These are phyloP conservation scores for Mycena polygramma DNA, from an alignment of 768 basidiomycete species.

Conservation along the genomic window DNA sequence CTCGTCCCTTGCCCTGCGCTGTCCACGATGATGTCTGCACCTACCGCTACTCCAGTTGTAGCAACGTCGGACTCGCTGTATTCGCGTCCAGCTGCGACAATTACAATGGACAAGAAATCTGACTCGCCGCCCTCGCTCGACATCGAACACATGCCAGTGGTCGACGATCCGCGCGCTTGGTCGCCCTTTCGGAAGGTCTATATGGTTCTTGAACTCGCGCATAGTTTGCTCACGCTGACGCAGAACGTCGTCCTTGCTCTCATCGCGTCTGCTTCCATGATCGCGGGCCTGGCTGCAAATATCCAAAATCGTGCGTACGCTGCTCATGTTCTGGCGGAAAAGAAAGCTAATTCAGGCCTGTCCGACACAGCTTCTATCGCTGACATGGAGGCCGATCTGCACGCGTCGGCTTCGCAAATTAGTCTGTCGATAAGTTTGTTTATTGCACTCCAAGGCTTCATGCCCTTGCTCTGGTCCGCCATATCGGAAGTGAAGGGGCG, in stretches of 20 bases:
- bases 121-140: too few species aligned
- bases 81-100: background rate
- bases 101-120: background rate
- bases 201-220: background rate
- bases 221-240: background rate
- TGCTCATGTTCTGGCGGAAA: background rate
- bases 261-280: conserved; percentile 66
- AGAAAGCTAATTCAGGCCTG: conserved; percentile 2
- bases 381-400: conserved; percentile 69
- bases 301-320: conserved; percentile 72
- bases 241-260: conserved; percentile 61
- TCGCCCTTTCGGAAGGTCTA: conserved; percentile 66
- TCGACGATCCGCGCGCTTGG: conserved; percentile 76
- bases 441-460: conserved; percentile 76
- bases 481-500: conserved; percentile 83
- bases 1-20: background rate
- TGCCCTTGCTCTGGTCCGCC: conserved; percentile 78
- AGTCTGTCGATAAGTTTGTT: conserved; percentile 80
- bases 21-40: background rate
- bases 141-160: conserved; percentile 67
- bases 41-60: background rate
- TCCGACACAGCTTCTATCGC: conserved; percentile 67
- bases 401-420: conserved; percentile 71
- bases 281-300: conserved; percentile 68
- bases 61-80: background rate